Evolutionary conservation across 2,329 filamentous ascomycete species (phyloP).

Genomic region (Lachnellula arida): DNA sequence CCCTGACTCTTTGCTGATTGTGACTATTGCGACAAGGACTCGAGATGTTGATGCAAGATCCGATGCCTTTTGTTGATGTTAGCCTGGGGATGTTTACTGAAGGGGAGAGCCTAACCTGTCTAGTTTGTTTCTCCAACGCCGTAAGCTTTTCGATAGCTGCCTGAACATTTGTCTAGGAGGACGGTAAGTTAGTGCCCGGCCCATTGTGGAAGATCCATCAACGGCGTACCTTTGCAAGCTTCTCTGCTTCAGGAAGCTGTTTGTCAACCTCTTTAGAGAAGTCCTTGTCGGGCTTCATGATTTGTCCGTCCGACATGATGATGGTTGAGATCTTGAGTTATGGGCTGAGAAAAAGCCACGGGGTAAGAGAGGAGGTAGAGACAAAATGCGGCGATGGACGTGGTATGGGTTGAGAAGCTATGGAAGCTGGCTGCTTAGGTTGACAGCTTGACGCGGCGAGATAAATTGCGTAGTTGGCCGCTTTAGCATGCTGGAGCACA

Average conservation of each 20-base stretch:
- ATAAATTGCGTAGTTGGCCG: background rate
- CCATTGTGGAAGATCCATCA: background rate
- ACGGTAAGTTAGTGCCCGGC: slow-evolving; percentile 20
- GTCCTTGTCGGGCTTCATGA: slow-evolving; percentile 80
- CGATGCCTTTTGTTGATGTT: slow-evolving; percentile 61
- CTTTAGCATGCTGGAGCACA: background rate
- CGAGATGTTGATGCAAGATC: slow-evolving; percentile 94
- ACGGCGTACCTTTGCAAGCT: slow-evolving; percentile 70
- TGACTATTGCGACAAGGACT: slow-evolving; percentile 81
- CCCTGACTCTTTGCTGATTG: slow-evolving; percentile 85
- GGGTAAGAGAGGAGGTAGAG: too few species aligned
- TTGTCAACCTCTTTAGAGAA: slow-evolving; percentile 94
- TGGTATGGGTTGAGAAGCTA: slow-evolving; percentile 2
- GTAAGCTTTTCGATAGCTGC: slow-evolving; percentile 91
- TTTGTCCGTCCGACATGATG: slow-evolving; percentile 32
- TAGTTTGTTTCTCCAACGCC: slow-evolving; percentile 89
- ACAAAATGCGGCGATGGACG: background rate
- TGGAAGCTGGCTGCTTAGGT: slow-evolving; percentile 4
- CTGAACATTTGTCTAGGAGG: slow-evolving; percentile 65
- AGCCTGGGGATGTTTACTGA: slow-evolving; percentile 18
- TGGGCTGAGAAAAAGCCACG: too few species aligned
- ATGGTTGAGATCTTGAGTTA: background rate
- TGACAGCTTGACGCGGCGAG: slow-evolving; percentile 6
- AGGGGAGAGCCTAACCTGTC: slow-evolving; percentile 61
- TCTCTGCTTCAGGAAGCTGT: slow-evolving; percentile 84